Evolutionary conservation across 331 rosid genomes (phyloP), one percentile per base, ranked within the genome.

Genomic region (Acacia concinna): DNA sequence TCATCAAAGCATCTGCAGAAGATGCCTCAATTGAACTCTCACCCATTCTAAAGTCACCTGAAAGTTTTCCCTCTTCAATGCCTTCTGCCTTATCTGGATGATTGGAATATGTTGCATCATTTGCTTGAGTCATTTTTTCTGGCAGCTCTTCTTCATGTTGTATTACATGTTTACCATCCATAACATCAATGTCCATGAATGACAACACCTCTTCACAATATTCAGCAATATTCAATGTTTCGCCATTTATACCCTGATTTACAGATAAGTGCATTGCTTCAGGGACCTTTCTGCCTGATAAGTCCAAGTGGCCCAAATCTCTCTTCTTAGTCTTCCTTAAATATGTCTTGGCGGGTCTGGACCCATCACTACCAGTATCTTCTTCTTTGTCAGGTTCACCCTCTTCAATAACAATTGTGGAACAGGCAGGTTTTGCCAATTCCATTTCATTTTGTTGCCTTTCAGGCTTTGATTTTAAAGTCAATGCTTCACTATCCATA

Each of bases 51-150:
- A 68, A 60, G 60, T 86, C 94, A 78, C 87, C 91, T 73, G 85
- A 86, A 70, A 94, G 84, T 87, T 94, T 96, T 74, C 98, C 98
- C 76, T 94, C 98, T 81, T 94, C 98, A 46, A 82, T 8, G n/a
- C 78, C 91, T 68, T 31, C 91, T 31, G 74, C 84, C 68, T 78
- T 84, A 38, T 25, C 23, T 28, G 12, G 64, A 81, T 59, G 67
- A 81, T 74, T 54, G 17, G 88, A 78, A 78, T 78, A 68, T 52
- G 68, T 71, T 21, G 78, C 78, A 64, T 60, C 77, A 25, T 44
- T 56, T 10, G 4, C 68, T 68, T 64, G 68, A 79, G 46, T 54
- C 68, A 67, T 54, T 60, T 68, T 75, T 46, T 78, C 83, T 80
- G 73, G 37, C 63, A 81, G 47, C 21, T 41, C 73, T 79, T 81